Base-by-base conservation (phyloP, 495 filamentous ascomycete genomes). In the Gamarada debralockiae region DNA sequence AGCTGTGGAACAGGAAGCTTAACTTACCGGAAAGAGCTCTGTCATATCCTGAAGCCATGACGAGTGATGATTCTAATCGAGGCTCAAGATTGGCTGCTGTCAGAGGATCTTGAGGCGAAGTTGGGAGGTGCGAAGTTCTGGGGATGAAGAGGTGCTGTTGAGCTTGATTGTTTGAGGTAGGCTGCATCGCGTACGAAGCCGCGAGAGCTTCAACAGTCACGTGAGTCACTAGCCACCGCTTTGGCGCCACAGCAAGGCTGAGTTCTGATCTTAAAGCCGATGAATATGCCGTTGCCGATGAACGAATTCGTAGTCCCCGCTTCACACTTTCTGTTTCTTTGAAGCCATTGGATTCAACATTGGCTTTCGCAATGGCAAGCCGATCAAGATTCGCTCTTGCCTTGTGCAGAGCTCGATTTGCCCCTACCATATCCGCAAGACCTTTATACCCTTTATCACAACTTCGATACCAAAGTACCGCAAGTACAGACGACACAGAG, bases 1-100 rank as follows among this genome's bases (percentile, higher is more conserved):
- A 52, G 53, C 40, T 45, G 23, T 45, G 3, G 20, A 18, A 18
- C 18, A 37, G 33, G 21, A 33, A 52, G 33, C 51, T 52, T 51
- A 52, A 58, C 84, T 76, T 81, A 92, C 90, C 90, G 67, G 90
- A 93, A 69, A 95, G 83, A 73, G 90, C 90, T 89, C 90, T 86
- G 69, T 95, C 90, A 72, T 95, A 95, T 72, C 88, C 88, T 57
- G 90, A 90, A 69, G 86, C 84, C 84, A 90, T 92, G 51, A 43
- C 69, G 43, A 44, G 20, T 24, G 3, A 20, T 47, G 29, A 13
- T 34, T 21, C 22, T 39, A 12, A 53, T 41, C 6, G 5, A 17
- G 29, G 14, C 24, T 12, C 25, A 24, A 38, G 45, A 39, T 21
- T 14, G 37, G 15, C 17, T 50, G 38, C 38, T 62, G 22, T 51